These are phyloP conservation scores for Penicillium pulvis DNA, from an alignment of 495 filamentous ascomycete genomes.

Conservation along the genomic window DNA sequence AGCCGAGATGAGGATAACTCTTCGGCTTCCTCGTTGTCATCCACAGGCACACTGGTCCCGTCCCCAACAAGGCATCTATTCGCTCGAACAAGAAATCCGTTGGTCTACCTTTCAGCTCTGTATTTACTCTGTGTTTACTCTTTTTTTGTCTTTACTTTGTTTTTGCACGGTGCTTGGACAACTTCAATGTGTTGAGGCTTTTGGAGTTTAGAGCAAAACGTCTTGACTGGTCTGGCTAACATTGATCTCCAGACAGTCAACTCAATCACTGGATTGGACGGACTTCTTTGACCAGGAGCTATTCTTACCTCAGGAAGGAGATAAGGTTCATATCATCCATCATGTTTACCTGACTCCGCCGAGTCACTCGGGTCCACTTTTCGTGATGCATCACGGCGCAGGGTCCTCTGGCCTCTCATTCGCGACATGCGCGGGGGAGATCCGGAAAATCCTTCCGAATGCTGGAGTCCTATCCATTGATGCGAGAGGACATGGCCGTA, in stretches of 20 bases:
- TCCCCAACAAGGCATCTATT: constrained; percentile 73
- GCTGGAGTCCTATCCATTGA: constrained; percentile 85
- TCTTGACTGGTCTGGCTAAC: constrained; percentile 13
- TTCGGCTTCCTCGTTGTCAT: constrained; percentile 73
- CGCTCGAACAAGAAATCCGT: constrained; percentile 64
- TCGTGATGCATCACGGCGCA: constrained; percentile 88
- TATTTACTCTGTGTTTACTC: not conserved
- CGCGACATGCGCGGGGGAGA: constrained; percentile 73
- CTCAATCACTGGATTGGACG: constrained; percentile 71
- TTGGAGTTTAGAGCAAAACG: not conserved
- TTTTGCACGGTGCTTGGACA: not conserved
- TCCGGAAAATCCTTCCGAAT: constrained; percentile 74
- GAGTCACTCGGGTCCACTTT: constrained; percentile 65
- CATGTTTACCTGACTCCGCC: constrained; percentile 82
- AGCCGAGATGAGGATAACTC: constrained; percentile 65
- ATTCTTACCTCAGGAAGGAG: constrained; percentile 57
- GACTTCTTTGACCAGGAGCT: constrained; percentile 87
- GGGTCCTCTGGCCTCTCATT: constrained; percentile 89
- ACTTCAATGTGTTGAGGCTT: not conserved
- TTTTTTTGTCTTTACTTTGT: not conserved
- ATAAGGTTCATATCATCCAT: constrained; percentile 57
- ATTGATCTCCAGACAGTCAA: constrained; percentile 24
- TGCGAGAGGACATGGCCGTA: constrained; percentile 84
- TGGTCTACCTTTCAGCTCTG: constrained; percentile 23
- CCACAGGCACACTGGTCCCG: constrained; percentile 85